These are phyloP conservation scores for Thermothelomyces thermophilus DNA, from an alignment of 2,329 filamentous ascomycete species.

Conservation along the genomic window DNA sequence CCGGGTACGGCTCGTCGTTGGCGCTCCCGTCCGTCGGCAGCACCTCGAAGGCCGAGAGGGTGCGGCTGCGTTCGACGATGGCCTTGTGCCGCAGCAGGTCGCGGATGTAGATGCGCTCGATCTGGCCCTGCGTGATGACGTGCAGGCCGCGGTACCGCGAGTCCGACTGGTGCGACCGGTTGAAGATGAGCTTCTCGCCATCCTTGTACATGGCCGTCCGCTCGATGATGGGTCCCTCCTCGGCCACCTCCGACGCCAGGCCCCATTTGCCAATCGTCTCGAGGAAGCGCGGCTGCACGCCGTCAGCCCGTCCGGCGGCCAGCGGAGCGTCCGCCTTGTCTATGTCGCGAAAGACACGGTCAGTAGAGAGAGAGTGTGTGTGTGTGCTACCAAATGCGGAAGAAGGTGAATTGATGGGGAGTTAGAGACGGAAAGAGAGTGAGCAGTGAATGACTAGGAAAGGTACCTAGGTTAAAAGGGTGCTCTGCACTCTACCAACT, in stretches of 20 bases:
- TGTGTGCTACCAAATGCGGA: no score
- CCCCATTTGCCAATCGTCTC: not conserved
- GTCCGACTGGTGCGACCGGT: not conserved
- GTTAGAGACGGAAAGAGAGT: not conserved
- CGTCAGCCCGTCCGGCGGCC: not conserved
- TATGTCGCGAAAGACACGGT: no score
- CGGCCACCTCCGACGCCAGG: not conserved
- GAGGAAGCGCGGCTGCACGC: not conserved
- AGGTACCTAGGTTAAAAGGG: not conserved
- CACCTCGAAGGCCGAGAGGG: not conserved
- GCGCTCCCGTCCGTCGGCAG: no score
- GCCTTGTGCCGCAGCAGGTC: not conserved
- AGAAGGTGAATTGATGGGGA: not conserved
- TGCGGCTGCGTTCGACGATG: not conserved
- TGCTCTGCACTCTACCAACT: no score
- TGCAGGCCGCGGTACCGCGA: not conserved
- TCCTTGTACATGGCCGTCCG: not conserved
- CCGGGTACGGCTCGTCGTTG: not conserved
- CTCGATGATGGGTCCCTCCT: not conserved
- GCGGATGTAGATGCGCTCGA: not conserved
- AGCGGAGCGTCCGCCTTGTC: not conserved
- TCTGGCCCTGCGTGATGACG: not conserved
- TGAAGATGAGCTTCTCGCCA: not conserved
- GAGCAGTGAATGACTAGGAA: no score
- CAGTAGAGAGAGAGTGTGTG: no score